These are phyloP conservation scores for Amaranthus tricolor DNA, from an alignment of 179 eudicot genomes.

Conservation along the genomic window DNA sequence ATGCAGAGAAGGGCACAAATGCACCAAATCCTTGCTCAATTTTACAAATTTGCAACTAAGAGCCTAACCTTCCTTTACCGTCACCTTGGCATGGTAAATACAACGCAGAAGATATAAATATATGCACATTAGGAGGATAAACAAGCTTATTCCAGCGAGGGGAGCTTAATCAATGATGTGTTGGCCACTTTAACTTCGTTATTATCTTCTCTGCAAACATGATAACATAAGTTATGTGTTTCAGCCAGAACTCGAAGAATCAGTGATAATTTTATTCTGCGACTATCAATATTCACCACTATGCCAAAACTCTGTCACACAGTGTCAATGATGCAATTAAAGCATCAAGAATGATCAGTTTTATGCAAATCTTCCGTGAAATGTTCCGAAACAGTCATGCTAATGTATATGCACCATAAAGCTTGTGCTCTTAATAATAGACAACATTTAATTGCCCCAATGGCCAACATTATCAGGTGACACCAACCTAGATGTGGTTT, in stretches of 20 bases:
- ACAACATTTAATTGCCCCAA: too few species aligned
- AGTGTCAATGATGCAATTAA: too few species aligned
- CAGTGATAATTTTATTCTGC: background rate
- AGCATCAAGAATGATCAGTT: too few species aligned
- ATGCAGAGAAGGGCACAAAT: background rate
- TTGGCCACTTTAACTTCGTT: slow-evolving; percentile 1
- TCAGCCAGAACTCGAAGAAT: background rate
- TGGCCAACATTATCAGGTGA: too few species aligned
- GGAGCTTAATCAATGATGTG: slow-evolving; percentile 3
- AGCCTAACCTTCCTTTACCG: slow-evolving; percentile 3
- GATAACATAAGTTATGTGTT: slow-evolving; percentile 9
- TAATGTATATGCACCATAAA: too few species aligned
- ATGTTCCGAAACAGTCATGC: too few species aligned
- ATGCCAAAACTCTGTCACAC: too few species aligned
- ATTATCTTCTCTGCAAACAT: slow-evolving; percentile 25
- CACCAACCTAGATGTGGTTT: too few species aligned
- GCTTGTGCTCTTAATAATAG: too few species aligned
- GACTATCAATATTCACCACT: too few species aligned
- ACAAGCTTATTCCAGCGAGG: slow-evolving; percentile 4
- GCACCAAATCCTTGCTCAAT: background rate
- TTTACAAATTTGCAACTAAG: slow-evolving; percentile 24
- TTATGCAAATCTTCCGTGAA: too few species aligned
- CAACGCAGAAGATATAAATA: slow-evolving; percentile 9
- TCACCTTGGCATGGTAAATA: background rate
- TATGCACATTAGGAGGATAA: slow-evolving; percentile 13